Evolutionary conservation across 768 basidiomycete genomes (phyloP).

Genomic region (Ramaria sp.): DNA sequence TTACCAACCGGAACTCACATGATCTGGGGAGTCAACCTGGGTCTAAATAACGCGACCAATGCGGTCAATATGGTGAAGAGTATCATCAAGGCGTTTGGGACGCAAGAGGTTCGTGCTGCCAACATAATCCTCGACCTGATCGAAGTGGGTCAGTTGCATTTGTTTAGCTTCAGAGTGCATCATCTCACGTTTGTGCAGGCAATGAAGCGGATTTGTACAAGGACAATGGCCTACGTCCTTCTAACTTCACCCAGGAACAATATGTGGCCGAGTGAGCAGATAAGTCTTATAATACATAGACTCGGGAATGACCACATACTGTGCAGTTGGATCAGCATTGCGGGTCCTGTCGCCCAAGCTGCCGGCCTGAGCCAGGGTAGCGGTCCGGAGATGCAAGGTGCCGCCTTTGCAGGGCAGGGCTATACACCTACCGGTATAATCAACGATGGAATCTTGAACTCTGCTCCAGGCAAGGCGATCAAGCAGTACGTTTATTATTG

Average conservation of each 20-base stretch:
- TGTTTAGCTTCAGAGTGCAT: background rate
- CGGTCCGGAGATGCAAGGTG: constrained; percentile 36
- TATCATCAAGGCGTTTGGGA: constrained; percentile 39
- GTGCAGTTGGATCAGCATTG: constrained; percentile 45
- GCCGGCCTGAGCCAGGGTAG: constrained; percentile 28
- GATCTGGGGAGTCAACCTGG: constrained; percentile 62
- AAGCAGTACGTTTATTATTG: constrained; percentile 31
- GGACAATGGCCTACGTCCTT: constrained; percentile 31
- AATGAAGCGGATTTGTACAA: constrained; percentile 52
- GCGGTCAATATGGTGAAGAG: constrained; percentile 37
- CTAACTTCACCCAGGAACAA: constrained; percentile 29
- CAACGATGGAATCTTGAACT: constrained; percentile 36
- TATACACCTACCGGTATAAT: constrained; percentile 59
- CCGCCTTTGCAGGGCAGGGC: constrained; percentile 32
- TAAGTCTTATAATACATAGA: background rate
- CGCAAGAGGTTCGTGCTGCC: constrained; percentile 25
- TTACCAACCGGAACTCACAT: constrained; percentile 50
- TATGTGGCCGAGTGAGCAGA: constrained; percentile 39
- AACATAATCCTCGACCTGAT: constrained; percentile 44
- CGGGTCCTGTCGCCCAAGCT: constrained; percentile 34
- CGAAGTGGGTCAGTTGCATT: constrained; percentile 20
- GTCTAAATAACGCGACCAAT: constrained; percentile 37
- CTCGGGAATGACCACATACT: background rate
- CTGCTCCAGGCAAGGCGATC: constrained; percentile 38
- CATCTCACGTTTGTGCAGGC: constrained; percentile 19